Evolutionary conservation across 106 monocot genomes (phyloP), one percentile per base, ranked within the genome.

Genomic region (Phalaenopsis aphrodite): DNA sequence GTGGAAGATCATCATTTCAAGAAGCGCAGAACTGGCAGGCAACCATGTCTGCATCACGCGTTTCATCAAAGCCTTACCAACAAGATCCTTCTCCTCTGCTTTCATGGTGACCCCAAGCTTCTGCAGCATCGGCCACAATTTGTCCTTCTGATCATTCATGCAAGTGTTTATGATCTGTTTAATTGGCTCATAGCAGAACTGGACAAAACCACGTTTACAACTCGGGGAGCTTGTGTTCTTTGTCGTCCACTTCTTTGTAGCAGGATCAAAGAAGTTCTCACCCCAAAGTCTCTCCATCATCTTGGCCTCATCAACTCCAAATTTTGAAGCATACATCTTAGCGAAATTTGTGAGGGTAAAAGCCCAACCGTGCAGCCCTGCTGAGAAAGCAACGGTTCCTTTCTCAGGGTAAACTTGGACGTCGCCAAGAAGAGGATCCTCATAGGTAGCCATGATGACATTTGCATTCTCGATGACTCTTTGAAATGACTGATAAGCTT

Each of bases 401-500:
- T 84, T 84, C 69, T 83, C 83, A 5, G 83, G 83, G 23, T 83
- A 83, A 5, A 83, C 83, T 72, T 83, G 83, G n/a, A 83, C 83
- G 78, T 83, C 83, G 17, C 83, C 83, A 56, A 83, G 83, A 39
- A 83, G 78, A 7, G 78, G 77, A 83, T 83, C 83, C 42, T 83
- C 83, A 56, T 83, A 83, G 15, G 83, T 83, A 14, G 83, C 83
- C 83, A 83, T 83, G 78, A 83, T 83, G 21, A 83, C 83, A 78
- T 83, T 83, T 6, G 83, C 83, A 83, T 82, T 89, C 84, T 89
- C 86, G 38, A 86, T 89, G 24, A 89, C 89, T 42, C 89, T 81
- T n/a, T 79, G 77, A 71, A 89, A 89, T 19, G 86, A 84, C 81
- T 89, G 89, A 23, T 89, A 89, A 1, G 88, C 88, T 49, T 88